Base-by-base conservation (phyloP, 2,329 filamentous ascomycete genomes). In the Colletotrichum plurivorum region DNA sequence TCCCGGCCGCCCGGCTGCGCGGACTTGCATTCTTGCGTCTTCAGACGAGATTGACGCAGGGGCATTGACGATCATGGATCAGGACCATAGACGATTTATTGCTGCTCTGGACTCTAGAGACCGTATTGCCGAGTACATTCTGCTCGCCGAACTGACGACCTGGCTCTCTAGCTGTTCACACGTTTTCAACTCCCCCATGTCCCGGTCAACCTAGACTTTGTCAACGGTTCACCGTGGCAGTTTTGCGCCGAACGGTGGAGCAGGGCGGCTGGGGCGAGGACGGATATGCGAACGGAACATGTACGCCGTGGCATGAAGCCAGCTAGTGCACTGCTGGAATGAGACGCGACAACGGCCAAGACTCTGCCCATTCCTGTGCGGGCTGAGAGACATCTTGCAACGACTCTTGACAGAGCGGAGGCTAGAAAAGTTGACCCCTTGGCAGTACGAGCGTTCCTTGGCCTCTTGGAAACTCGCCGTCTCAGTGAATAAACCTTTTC, bases 11-110 rank as follows among this genome's bases (percentile, higher is more conserved):
- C 18, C 45, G 49, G 51, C 62, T 36, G 31, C 31, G 31, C 31
- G 31, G 31, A 36, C 31, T 54, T 56, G 55, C 22, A 67, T 60
- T 51, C 62, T 67, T 65, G 43, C 56, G 67, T 66, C 36, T 67
- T 55, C 56, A 56, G 55, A 61, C 51, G 62, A 66, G 62, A 69
- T 69, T 66, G 25, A 45, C 67, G 51, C 67, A 69, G 49, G 62
- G 67, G 51, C 67, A 60, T 45, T 55, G 55, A 13, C 25, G 66
- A 66, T 69, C 55, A 56, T 60, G 62, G 55, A 66, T 56, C 62
- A 66, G 45, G 51, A 56, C 12, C 15, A 48, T 48, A 31, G 36
- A 15, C 36, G 16, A 45, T 22, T 49, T 15, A 3, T 27, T 27
- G 39, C 31, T 25, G 22, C 22, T 25, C 22, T 25, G 22, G 22